phyloP scores from a whole-genome alignment of 2,329 filamentous ascomycete genomes.

The Hypoxylon sp. region DNA sequence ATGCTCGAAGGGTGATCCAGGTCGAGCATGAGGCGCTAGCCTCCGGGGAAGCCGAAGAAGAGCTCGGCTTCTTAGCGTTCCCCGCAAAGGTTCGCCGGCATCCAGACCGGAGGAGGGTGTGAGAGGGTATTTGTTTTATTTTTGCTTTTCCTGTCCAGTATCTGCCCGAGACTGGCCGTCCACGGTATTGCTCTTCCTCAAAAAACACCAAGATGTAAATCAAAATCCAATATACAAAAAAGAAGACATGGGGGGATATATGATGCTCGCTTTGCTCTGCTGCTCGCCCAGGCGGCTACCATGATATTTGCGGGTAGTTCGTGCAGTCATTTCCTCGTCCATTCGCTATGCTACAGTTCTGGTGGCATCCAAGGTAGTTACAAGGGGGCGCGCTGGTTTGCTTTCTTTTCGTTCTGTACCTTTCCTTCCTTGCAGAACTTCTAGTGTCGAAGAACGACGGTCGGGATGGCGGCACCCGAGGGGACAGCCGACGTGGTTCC shows the following conservation, averaged over 20 bases:
- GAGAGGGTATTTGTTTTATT: too few species aligned
- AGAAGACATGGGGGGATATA: slow-evolving; percentile 1
- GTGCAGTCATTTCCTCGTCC: slow-evolving; percentile 32
- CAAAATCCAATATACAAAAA: slow-evolving; percentile 1
- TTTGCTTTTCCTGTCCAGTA: background rate
- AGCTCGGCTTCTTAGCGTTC: background rate
- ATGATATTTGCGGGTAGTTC: slow-evolving; percentile 3
- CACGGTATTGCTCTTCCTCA: too few species aligned
- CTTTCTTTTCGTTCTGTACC: background rate
- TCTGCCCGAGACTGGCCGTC: background rate
- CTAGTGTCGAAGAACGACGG: slow-evolving; percentile 25
- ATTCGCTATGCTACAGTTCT: slow-evolving; percentile 26
- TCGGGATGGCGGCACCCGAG: slow-evolving; percentile 37
- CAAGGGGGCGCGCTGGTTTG: slow-evolving; percentile 9
- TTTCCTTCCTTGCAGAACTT: background rate
- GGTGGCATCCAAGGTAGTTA: slow-evolving; percentile 15
- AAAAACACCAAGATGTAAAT: background rate
- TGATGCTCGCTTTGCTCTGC: slow-evolving; percentile 4
- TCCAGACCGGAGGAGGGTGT: slow-evolving; percentile 8
- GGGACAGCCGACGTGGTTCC: slow-evolving; percentile 46
- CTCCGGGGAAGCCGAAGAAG: background rate
- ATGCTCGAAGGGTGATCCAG: background rate
- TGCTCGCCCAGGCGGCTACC: background rate
- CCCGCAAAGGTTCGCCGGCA: slow-evolving; percentile 10
- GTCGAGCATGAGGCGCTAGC: background rate